Base-by-base conservation (phyloP, 345 rosid species). In the Capsella bursapastoris region DNA sequence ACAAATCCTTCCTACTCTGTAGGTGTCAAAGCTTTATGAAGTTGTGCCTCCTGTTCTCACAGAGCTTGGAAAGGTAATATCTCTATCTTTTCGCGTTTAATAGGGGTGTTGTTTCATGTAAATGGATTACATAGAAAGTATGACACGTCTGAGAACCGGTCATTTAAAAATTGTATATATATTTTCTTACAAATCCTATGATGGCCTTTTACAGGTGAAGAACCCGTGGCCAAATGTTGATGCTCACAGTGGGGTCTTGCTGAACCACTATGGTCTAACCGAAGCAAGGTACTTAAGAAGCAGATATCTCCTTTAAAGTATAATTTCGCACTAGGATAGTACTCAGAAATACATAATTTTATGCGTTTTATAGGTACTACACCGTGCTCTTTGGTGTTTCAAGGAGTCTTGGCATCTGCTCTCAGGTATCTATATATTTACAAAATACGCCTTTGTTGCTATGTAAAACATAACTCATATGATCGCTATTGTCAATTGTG, bases 161-260 rank as follows among this genome's bases (percentile, higher is more conserved):
- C 59, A 15, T 6, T 15, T 47, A 1, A 1, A 40, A 40, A 3
- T 9, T 40, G 43, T 9, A 40, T 40, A 9, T 18, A 50, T 11
- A 52, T 29, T 28, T 13, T 13, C 31, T 37, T 37, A 15, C 3
- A 37, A 71, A 67, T 41, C 58, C 22, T 60, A 66, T 32, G 68
- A 52, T 76, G 53, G 27, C 45, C 68, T 84, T 66, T 66, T 81
- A 70, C 28, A 95, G 99, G 99, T 96, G 37, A 96, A 92, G 83
- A 96, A 90, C 83, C 97, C 99, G 3, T 96, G 99, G 99, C 99
- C 98, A 31, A 89, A 90, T 83, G 99, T 96, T 66, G 99, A 96
- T 87, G 98, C 99, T 52, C 98, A 96, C 83, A 92, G 99, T 76
- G 99, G 98, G 48, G 98, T 96, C 56, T 75, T 96, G 77, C 92